phyloP scores from a whole-genome alignment of 371 early-diverging fungal species.

The Saksenaea oblongispora region DNA sequence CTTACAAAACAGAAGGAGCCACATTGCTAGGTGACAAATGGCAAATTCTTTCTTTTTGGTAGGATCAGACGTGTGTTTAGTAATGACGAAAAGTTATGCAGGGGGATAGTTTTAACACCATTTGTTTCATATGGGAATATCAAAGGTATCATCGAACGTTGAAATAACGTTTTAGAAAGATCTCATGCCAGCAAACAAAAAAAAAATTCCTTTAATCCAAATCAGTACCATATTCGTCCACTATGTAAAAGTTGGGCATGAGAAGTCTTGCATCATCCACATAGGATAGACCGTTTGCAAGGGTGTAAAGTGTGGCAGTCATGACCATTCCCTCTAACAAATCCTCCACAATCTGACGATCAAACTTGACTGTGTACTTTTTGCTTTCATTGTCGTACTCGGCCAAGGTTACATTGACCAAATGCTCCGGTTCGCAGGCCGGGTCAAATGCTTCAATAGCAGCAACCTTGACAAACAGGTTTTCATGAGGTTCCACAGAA shows the following conservation, averaged over 20 bases:
- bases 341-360: conserved; percentile 28
- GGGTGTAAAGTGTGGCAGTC: conserved; percentile 30
- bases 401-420: conserved; percentile 20
- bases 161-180: too few species aligned
- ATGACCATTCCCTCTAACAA: conserved; percentile 39
- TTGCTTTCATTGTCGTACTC: conserved; percentile 17
- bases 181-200: too few species aligned
- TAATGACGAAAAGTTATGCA: too few species aligned
- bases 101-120: too few species aligned
- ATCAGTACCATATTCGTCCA: conserved; percentile 32
- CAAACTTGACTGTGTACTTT: conserved; percentile 27
- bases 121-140: too few species aligned
- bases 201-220: conserved; percentile 15
- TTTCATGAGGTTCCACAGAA: conserved; percentile 19
- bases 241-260: conserved; percentile 50
- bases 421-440: conserved; percentile 7
- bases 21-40: too few species aligned
- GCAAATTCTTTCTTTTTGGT: background rate
- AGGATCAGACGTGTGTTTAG: too few species aligned
- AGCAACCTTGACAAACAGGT: conserved; percentile 23
- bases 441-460: conserved; percentile 9
- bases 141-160: too few species aligned
- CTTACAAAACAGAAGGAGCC: conserved; percentile 42
- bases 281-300: conserved; percentile 47
- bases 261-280: conserved; percentile 32